A percentile compares a stretch with the other conserved stretches of the same genome.
phyloP scores from a whole-genome alignment of 345 rosid species.

The Heritiera fomes region DNA sequence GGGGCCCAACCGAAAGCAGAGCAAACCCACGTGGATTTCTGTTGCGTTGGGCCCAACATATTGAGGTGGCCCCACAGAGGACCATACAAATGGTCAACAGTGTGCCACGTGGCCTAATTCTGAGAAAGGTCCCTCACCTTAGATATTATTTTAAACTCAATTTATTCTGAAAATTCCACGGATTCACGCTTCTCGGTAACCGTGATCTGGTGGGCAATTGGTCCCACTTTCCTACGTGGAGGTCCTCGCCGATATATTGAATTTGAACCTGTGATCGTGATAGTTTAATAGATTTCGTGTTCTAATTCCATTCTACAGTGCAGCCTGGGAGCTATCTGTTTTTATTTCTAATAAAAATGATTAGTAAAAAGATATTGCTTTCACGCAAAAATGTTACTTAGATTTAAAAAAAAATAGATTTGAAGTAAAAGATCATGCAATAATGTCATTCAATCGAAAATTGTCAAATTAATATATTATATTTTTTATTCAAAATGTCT shows the following conservation, averaged over 20 bases:
- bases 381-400: background rate
- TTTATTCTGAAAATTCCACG: background rate
- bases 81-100: background rate
- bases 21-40: constrained; percentile 6
- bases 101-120: background rate
- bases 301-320: background rate
- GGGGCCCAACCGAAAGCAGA: background rate
- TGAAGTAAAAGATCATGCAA: too few relatives aligned
- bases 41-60: background rate
- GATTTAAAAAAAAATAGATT: too few relatives aligned
- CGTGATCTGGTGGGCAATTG: background rate
- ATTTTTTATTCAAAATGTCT: too few relatives aligned
- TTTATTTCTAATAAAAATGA: background rate
- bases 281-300: background rate
- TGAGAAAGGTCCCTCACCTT: background rate
- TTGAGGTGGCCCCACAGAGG: background rate
- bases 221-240: background rate
- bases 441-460: too few relatives aligned
- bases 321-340: too few relatives aligned
- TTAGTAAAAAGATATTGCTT: background rate
- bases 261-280: background rate
- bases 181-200: background rate
- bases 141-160: background rate
- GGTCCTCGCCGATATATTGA: background rate
- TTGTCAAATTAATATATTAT: background rate